A percentile compares a stretch with the other conserved stretches of the same genome.
These are phyloP conservation scores for Fusarium mundagurra DNA, from an alignment of 2,329 filamentous ascomycete species.

Conservation along the genomic window DNA sequence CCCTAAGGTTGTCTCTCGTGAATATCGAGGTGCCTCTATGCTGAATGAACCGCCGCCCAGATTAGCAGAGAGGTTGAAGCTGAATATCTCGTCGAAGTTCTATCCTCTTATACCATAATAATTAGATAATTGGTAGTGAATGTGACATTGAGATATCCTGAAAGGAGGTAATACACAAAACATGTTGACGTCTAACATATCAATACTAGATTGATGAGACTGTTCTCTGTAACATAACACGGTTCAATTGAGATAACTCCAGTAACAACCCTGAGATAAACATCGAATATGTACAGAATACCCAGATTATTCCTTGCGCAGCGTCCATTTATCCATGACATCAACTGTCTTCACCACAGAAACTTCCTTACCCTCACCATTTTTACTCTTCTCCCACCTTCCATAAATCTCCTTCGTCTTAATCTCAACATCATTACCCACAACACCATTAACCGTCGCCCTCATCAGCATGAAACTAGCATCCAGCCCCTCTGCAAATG, in stretches of 20 bases:
- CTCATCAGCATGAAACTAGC: neutral
- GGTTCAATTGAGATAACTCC: rapidly evolving
- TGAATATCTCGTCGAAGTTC: no score
- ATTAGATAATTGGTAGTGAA: no score
- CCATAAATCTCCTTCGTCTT: neutral
- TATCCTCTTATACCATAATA: no score
- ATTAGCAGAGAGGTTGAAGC: neutral
- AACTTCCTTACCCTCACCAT: neutral
- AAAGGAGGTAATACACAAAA: no score
- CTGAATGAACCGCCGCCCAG: neutral
- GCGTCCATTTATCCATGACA: neutral
- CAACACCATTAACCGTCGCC: neutral
- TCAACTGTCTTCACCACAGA: neutral
- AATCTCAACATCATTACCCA: neutral
- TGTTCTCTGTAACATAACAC: no score
- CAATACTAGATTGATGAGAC: no score
- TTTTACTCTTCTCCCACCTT: neutral
- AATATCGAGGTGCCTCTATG: neutral
- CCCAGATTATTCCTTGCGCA: neutral
- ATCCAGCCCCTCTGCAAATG: neutral
- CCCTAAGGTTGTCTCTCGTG: neutral
- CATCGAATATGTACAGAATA: rapidly evolving
- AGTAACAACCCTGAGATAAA: neutral
- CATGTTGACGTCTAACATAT: no score
- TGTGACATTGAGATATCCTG: no score